A percentile compares a stretch with the other conserved stretches of the same genome.
These are phyloP conservation scores for Krasilnikovozyma curviuscula DNA, from an alignment of 768 basidiomycete genomes.

Conservation along the genomic window DNA sequence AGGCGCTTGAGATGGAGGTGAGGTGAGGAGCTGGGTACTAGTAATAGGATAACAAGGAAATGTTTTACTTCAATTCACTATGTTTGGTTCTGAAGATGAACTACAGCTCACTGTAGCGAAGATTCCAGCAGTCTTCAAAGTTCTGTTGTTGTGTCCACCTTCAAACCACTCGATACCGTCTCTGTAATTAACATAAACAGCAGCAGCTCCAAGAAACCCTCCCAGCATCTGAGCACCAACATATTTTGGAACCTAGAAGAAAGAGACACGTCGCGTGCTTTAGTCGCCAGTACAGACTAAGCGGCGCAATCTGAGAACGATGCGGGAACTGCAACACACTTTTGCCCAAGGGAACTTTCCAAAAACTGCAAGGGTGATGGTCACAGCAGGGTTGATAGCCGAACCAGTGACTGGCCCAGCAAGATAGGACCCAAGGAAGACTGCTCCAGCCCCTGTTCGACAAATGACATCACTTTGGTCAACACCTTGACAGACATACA, in stretches of 20 bases:
- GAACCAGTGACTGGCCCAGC: slow-evolving; percentile 8
- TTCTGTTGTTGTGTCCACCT: too few species aligned
- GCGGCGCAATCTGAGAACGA: neutral
- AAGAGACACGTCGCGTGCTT: slow-evolving; percentile 4
- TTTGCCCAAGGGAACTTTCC: too few species aligned
- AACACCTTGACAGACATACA: neutral
- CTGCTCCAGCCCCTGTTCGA: slow-evolving; percentile 7
- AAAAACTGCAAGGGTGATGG: too few species aligned
- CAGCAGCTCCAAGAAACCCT: slow-evolving; percentile 9
- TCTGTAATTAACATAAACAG: slow-evolving; percentile 3
- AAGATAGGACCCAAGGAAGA: slow-evolving; percentile 4
- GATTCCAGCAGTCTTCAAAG: slow-evolving; percentile 9
- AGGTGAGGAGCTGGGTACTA: slow-evolving; percentile 6
- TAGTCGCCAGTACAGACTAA: neutral
- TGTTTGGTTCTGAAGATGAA: neutral
- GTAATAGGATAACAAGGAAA: too few species aligned
- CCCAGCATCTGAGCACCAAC: slow-evolving; percentile 7
- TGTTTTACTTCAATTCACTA: too few species aligned
- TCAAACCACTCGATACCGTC: too few species aligned
- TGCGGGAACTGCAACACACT: neutral
- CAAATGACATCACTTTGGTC: neutral
- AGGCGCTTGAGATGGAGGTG: neutral
- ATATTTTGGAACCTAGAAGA: slow-evolving; percentile 4
- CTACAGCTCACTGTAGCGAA: neutral
- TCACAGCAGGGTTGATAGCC: slow-evolving; percentile 10